A percentile compares a stretch with the other conserved stretches of the same genome.
phyloP scores from a whole-genome alignment of 345 rosid species.

The Gossypium anomalum region DNA sequence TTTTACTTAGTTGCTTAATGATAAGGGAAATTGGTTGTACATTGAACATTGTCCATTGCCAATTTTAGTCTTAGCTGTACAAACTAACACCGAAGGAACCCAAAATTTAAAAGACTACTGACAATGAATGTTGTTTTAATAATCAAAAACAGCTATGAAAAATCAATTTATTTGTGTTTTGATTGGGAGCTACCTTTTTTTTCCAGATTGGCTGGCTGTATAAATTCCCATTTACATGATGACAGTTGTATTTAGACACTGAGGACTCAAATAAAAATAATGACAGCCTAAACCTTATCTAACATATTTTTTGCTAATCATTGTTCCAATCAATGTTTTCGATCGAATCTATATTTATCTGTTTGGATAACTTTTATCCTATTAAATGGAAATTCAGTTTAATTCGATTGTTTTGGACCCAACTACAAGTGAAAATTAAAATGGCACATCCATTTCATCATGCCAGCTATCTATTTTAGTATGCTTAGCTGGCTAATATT shows the following conservation, averaged over 20 bases:
- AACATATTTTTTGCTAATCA: background rate
- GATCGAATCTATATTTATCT: background rate
- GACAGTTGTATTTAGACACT: background rate
- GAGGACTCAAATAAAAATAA: background rate
- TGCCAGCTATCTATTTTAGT: background rate
- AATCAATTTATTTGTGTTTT: background rate
- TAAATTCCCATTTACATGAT: background rate
- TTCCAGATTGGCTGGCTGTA: background rate
- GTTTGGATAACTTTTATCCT: background rate
- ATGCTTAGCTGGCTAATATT: background rate
- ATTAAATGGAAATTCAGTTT: too few relatives aligned
- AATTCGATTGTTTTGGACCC: too few relatives aligned
- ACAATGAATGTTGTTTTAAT: background rate
- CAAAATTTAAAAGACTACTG: background rate
- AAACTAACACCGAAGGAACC: background rate
- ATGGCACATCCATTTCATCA: background rate
- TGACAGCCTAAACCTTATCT: background rate
- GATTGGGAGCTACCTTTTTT: background rate
- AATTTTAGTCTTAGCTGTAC: background rate
- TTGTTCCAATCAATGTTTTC: constrained; percentile 4
- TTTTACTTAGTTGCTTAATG: background rate
- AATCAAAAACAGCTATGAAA: background rate
- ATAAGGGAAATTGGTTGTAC: background rate
- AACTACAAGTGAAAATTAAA: background rate
- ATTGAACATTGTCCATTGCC: background rate